Evolutionary conservation across 1,284 basidiomycete species (phyloP).

Genomic region (Boletus sp.): DNA sequence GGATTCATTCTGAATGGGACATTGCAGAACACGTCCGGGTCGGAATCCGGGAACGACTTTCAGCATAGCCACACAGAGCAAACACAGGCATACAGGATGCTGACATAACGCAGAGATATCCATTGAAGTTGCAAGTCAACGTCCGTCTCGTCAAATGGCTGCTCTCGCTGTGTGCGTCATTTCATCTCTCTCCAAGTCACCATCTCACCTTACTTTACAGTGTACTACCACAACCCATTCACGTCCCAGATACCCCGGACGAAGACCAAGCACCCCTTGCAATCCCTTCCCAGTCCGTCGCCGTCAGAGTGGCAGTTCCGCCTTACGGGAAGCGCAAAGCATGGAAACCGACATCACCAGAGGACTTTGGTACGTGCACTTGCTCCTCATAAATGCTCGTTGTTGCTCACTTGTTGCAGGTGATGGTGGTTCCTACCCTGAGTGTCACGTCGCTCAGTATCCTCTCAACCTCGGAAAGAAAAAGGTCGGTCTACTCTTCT

Average conservation of each 20-base stretch:
- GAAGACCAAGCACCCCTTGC: slow-evolving; percentile 46
- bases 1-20: slow-evolving; percentile 16
- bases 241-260: slow-evolving; percentile 49
- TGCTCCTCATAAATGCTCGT: neutral
- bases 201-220: slow-evolving; percentile 32
- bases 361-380: slow-evolving; percentile 74
- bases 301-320: slow-evolving; percentile 57
- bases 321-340: slow-evolving; percentile 81
- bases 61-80: slow-evolving; percentile 24
- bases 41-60: slow-evolving; percentile 26
- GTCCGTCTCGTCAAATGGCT: slow-evolving; percentile 41
- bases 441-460: slow-evolving; percentile 97
- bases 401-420: slow-evolving; percentile 38
- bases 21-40: neutral
- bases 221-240: slow-evolving; percentile 63
- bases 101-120: slow-evolving; percentile 15
- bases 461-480: slow-evolving; percentile 94
- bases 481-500: slow-evolving; percentile 48
- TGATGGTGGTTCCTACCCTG: slow-evolving; percentile 94
- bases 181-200: neutral
- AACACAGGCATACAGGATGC: slow-evolving; percentile 25
- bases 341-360: slow-evolving; percentile 81
- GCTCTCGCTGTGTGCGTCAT: slow-evolving; percentile 57
- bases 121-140: slow-evolving; percentile 4
- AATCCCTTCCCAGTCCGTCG: slow-evolving; percentile 44